These are phyloP conservation scores for Alternaria brassicicola DNA, from an alignment of 2,329 filamentous ascomycete genomes.

Conservation along the genomic window DNA sequence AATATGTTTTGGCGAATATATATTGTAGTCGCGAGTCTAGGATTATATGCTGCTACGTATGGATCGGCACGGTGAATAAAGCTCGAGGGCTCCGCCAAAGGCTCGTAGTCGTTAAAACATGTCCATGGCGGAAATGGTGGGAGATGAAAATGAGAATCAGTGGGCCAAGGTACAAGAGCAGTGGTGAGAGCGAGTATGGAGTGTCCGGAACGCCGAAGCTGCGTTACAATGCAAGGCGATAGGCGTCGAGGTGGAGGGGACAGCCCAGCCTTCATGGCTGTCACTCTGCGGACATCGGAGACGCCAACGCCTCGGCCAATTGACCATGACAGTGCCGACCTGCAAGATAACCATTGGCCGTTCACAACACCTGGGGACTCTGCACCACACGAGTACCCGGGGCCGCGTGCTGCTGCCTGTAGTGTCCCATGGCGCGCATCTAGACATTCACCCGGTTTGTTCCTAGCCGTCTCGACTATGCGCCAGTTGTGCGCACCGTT, in stretches of 20 bases:
- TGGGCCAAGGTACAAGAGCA: not conserved
- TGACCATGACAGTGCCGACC: not conserved
- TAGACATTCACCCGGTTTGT: slow-evolving; percentile 6
- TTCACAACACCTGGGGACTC: not conserved
- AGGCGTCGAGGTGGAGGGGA: slow-evolving; percentile 13
- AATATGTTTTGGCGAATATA: not conserved
- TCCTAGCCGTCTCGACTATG: slow-evolving; percentile 8
- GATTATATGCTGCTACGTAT: no score
- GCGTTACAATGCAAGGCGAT: no score
- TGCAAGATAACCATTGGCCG: not conserved
- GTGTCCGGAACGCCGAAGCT: no score
- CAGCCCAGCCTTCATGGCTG: slow-evolving; percentile 6
- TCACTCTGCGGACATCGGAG: slow-evolving; percentile 13
- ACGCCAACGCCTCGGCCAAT: slow-evolving; percentile 12
- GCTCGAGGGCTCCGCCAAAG: slow-evolving; percentile 31
- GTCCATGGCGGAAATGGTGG: slow-evolving; percentile 16
- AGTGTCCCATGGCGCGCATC: not conserved
- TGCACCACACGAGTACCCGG: not conserved
- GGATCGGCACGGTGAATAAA: slow-evolving; percentile 28
- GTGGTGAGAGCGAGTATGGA: not conserved
- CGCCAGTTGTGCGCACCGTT: slow-evolving; percentile 11
- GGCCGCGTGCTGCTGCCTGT: not conserved
- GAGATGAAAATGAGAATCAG: slow-evolving; percentile 1
- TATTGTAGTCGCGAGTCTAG: not conserved
- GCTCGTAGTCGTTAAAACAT: slow-evolving; percentile 28